Evolutionary conservation across 306 rosid species (phyloP), one percentile per base, ranked within the genome.

Genomic region (Prunus fruticosa): DNA sequence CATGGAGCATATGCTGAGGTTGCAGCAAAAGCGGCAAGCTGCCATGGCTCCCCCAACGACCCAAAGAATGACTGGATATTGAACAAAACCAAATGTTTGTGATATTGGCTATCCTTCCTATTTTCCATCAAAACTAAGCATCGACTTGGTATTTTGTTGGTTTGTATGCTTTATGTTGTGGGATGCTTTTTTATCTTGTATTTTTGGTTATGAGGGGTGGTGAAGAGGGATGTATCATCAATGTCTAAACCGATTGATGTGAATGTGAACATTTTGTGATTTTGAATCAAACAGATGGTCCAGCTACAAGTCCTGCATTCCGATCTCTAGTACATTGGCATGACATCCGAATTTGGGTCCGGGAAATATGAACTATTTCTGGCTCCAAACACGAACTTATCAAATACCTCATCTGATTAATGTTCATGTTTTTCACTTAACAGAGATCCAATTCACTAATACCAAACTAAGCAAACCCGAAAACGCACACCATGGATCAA

Each of bases 21-120:
- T 9, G 20, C 73, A 75, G 23, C 46, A 68, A 3, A 72, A 41
- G 76, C 47, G 76, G 67, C 76, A 51, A 51, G 63, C 23, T 62
- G 19, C 68, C 15, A n/a, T 54, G 73, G 41, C 28, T 46, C 77
- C 80, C 10, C 80, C 84, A 16, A 11, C 43, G 58, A 30, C 52
- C 49, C 77, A 75, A 41, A 53, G 72, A 61, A 75, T 74, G 72
- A 69, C 9, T 32, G 45, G 72, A n/a, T 69, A 25, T 51, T 75
- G 64, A 80, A 4, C 8, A 73, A 34, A 46, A 46, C 22, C 22
- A 23, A 16, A 60, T 22, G 64, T 5, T 11, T 13, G 52, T 47
- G 52, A 47, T 47, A 13, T 38, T 7, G 43, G 43, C 43, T 34
- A 6, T 34, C 41, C 7, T 6, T 7, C 43, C 43, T 7, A 38